phyloP scores from a whole-genome alignment of 352 stramenopile species.

The Pythium periplocum region DNA sequence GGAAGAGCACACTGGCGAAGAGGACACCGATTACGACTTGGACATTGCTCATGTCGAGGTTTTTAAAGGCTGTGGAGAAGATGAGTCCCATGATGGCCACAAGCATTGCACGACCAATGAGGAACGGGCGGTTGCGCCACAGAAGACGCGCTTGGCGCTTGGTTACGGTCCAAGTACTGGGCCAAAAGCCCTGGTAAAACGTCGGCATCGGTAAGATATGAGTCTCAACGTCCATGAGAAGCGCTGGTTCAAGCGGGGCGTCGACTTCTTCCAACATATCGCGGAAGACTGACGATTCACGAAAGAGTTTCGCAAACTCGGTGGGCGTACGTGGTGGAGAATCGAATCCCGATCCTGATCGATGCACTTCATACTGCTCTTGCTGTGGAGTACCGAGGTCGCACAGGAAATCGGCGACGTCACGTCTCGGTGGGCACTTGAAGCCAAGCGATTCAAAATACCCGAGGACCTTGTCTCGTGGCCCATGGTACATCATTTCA shows the following conservation, averaged over 20 bases:
- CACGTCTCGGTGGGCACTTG: constrained; percentile 42
- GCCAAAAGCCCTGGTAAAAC: constrained; percentile 41
- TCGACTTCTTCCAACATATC: constrained; percentile 59
- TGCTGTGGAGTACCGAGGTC: constrained; percentile 45
- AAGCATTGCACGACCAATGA: constrained; percentile 39
- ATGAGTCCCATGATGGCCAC: constrained; percentile 50
- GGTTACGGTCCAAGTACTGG: constrained; percentile 36
- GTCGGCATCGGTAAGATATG: constrained; percentile 30
- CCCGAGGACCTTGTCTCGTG: constrained; percentile 37
- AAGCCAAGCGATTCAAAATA: constrained; percentile 84
- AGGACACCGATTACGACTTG: constrained; percentile 75
- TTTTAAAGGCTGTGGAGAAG: constrained; percentile 45
- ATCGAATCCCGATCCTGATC: constrained; percentile 1
- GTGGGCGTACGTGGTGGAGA: constrained; percentile 21
- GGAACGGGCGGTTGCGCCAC: constrained; percentile 45
- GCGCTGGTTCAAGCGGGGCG: constrained; percentile 82
- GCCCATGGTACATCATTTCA: constrained; percentile 83
- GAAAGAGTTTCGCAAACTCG: constrained; percentile 44
- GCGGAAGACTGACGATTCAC: constrained; percentile 30
- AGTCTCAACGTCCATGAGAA: constrained; percentile 71
- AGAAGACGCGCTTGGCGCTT: constrained; percentile 67
- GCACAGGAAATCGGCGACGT: constrained; percentile 91
- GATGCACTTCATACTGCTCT: constrained; percentile 22
- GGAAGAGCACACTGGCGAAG: constrained; percentile 82
- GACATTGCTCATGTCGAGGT: constrained; percentile 39